A percentile compares a stretch with the other conserved stretches of the same genome.
Conservation (phyloP, 495 filamentous ascomycete species). For the Neurospora sp. region DNA sequence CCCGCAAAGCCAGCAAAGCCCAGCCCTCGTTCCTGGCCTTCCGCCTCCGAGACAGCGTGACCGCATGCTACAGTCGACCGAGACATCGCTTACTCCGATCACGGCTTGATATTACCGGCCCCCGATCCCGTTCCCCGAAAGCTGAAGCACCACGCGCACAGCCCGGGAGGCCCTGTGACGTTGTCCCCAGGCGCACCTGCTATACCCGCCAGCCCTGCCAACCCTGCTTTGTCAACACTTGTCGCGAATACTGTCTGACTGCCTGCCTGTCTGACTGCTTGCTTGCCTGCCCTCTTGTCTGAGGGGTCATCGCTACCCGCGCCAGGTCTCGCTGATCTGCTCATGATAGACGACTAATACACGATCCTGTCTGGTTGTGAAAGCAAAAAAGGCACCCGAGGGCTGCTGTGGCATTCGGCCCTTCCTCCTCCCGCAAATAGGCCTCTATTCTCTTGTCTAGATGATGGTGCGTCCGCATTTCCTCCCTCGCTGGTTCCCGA, state of each 20-base stretch:
- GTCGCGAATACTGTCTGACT: not conserved
- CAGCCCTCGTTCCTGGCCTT: not conserved
- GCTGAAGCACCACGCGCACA: not conserved
- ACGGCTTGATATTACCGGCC: not conserved
- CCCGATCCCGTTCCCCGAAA: not conserved
- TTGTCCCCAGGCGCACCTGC: not conserved
- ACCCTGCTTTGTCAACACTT: not conserved
- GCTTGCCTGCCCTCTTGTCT: not conserved
- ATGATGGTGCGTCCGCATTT: conserved; percentile 27
- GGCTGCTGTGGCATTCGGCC: conserved; percentile 21
- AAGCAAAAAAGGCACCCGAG: conserved; percentile 15
- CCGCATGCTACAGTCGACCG: not conserved
- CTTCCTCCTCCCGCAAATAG: conserved; percentile 6
- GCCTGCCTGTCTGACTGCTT: not conserved
- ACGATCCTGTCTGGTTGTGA: conserved; percentile 5
- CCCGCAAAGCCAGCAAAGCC: not conserved
- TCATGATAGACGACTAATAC: conserved; percentile 29
- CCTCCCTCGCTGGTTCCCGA: not conserved
- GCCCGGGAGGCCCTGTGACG: not conserved
- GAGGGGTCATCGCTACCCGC: not conserved
- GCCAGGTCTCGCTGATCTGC: conserved; percentile 5
- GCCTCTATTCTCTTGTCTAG: conserved; percentile 7
- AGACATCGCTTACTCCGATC: not conserved
- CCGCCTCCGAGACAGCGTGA: not conserved
- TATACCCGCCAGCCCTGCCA: not conserved